phyloP scores from a whole-genome alignment of 441 rosid species.

The Pelargonium australe region DNA sequence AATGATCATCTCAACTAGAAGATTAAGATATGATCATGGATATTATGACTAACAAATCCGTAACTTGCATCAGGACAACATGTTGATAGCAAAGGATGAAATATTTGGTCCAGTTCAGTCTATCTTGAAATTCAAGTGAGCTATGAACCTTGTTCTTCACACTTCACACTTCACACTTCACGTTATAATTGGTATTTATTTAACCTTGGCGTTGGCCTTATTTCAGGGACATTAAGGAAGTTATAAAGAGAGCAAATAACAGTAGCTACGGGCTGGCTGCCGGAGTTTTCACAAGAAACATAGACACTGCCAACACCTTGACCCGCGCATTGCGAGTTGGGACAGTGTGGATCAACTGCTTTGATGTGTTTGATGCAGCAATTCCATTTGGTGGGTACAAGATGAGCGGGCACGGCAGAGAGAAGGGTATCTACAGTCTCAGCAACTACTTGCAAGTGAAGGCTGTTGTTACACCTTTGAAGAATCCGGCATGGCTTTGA shows the following conservation, averaged over 20 bases:
- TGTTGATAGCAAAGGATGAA: conserved; percentile 25
- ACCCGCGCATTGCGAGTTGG: conserved; percentile 55
- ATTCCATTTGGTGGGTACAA: conserved; percentile 82
- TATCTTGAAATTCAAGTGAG: conserved; percentile 28
- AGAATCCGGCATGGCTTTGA: conserved; percentile 71
- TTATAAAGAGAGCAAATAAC: conserved; percentile 24
- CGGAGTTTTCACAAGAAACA: conserved; percentile 56
- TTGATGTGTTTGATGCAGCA: conserved; percentile 45
- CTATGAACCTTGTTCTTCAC: conserved; percentile 1
- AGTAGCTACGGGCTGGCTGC: conserved; percentile 48
- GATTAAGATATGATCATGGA: background rate
- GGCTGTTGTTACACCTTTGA: conserved; percentile 66
- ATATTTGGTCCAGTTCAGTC: conserved; percentile 28
- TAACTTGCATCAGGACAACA: conserved; percentile 17
- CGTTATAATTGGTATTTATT: background rate
- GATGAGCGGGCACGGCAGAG: conserved; percentile 75
- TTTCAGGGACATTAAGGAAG: conserved; percentile 23
- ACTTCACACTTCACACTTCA: background rate
- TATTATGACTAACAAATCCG: background rate
- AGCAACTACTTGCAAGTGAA: conserved; percentile 69
- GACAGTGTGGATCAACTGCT: conserved; percentile 65
- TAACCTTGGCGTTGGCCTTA: background rate
- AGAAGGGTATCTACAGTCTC: conserved; percentile 56
- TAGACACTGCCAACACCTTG: conserved; percentile 63
- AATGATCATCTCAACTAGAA: background rate